These are phyloP conservation scores for Yarrowia osloensis DNA, from an alignment of 805 yeast genomes.

Conservation along the genomic window DNA sequence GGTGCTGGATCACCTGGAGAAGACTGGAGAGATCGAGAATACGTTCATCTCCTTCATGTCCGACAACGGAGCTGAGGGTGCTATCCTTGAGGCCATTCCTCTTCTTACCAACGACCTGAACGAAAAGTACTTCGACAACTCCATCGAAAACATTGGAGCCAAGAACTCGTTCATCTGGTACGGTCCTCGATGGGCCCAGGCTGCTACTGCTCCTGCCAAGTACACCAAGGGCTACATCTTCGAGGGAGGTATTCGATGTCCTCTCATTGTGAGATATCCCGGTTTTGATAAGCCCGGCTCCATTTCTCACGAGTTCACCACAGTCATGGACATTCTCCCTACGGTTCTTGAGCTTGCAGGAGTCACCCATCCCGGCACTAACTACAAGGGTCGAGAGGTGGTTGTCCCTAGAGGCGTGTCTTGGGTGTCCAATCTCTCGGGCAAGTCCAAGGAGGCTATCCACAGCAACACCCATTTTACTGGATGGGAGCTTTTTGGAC, in stretches of 20 bases:
- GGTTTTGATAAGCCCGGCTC: conserved; percentile 36
- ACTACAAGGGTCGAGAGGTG: conserved; percentile 49
- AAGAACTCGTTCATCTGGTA: conserved; percentile 53
- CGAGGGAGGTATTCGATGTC: conserved; percentile 63
- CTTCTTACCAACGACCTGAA: conserved; percentile 42
- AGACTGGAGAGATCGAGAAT: conserved; percentile 52
- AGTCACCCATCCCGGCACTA: conserved; percentile 40
- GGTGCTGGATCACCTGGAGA: conserved; percentile 48
- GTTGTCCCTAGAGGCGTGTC: conserved; percentile 50
- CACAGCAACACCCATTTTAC: conserved; percentile 43
- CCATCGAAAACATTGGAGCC: conserved; percentile 51
- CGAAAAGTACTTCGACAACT: conserved; percentile 47
- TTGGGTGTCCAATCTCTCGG: conserved; percentile 47
- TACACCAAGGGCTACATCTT: conserved; percentile 60
- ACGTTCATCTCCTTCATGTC: conserved; percentile 60
- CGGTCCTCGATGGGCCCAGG: conserved; percentile 63
- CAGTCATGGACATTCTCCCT: conserved; percentile 63
- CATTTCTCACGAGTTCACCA: conserved; percentile 48
- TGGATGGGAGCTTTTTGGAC: conserved; percentile 63
- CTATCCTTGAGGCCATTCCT: conserved; percentile 59
- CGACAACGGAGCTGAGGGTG: conserved; percentile 67
- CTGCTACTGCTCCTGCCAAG: conserved; percentile 60
- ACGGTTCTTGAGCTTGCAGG: conserved; percentile 55
- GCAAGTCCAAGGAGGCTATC: conserved; percentile 39
- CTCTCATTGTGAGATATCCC: conserved; percentile 53